These are phyloP conservation scores for Astrephomene gubernaculifera DNA, from an alignment of 139 green algal genomes.

Conservation along the genomic window DNA sequence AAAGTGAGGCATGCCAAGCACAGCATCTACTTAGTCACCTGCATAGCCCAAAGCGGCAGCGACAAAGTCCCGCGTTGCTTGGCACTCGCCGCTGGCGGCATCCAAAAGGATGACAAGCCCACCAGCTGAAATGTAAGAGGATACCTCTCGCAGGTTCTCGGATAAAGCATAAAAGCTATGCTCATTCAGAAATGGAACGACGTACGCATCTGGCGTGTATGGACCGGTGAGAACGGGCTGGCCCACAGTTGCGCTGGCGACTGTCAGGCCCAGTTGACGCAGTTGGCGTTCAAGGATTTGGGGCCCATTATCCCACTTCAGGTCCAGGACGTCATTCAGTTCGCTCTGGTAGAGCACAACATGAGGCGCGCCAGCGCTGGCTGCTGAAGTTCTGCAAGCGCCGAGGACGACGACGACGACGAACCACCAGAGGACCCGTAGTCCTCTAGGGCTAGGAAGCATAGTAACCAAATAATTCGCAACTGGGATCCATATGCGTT, in stretches of 20 bases:
- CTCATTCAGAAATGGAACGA: conserved; percentile 12
- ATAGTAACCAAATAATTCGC: too few relatives aligned
- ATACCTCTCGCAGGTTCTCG: background rate
- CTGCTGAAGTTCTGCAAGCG: too few relatives aligned
- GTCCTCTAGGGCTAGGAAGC: too few relatives aligned
- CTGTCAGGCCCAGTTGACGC: background rate
- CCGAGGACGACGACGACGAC: too few relatives aligned
- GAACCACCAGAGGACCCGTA: too few relatives aligned
- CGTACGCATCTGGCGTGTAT: conserved; percentile 26
- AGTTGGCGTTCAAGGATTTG: conserved; percentile 32
- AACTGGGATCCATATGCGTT: too few relatives aligned
- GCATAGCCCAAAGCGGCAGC: too few relatives aligned
- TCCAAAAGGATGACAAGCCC: conserved; percentile 15
- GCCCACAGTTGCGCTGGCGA: conserved; percentile 1
- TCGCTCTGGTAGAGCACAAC: conserved; percentile 6
- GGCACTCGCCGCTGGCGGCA: background rate
- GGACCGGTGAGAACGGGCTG: conserved; percentile 35
- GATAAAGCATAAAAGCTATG: background rate
- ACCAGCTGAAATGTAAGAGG: background rate
- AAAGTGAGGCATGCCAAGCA: too few relatives aligned
- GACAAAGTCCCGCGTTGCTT: background rate
- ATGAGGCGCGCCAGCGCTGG: background rate
- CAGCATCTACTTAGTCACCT: too few relatives aligned
- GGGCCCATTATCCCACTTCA: conserved; percentile 3
- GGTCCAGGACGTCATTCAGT: background rate